Evolutionary conservation across 78 protist genomes (phyloP).

Genomic region (Creolimax fragrantissima): DNA sequence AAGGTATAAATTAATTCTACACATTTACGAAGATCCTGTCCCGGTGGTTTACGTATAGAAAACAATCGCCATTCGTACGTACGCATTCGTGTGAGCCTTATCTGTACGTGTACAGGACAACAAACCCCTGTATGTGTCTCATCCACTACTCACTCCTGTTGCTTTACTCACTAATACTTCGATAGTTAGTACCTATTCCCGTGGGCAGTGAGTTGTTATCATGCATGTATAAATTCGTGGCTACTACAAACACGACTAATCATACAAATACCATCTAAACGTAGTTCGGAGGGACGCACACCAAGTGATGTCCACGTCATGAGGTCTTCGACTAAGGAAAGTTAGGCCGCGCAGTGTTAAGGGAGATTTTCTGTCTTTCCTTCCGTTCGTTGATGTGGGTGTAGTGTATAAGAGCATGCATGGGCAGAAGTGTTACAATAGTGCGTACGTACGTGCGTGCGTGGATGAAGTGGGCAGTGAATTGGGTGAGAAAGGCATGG

Average conservation of each 20-base stretch:
- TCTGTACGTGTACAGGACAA: background rate
- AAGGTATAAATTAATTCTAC: background rate
- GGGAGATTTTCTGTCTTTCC: too few species aligned
- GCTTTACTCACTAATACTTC: background rate
- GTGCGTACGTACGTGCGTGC: background rate
- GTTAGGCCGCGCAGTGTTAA: too few species aligned
- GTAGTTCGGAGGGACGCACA: background rate
- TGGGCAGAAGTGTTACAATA: background rate
- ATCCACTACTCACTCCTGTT: background rate
- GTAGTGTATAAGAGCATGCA: background rate
- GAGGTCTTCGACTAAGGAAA: background rate
- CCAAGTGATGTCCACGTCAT: background rate
- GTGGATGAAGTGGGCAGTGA: too few species aligned
- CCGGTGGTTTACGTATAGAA: background rate
- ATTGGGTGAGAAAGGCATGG: too few species aligned
- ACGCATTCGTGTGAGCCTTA: background rate
- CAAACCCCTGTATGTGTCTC: background rate
- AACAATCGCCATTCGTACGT: background rate
- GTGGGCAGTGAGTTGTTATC: too few species aligned
- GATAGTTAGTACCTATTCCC: background rate
- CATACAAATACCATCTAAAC: background rate
- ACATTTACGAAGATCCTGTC: too few species aligned
- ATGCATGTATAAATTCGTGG: too few species aligned
- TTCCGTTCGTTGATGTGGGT: too few species aligned
- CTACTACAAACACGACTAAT: too few species aligned